A percentile compares a stretch with the other conserved stretches of the same genome.
These are phyloP conservation scores for Cocos nucifera DNA, from an alignment of 176 grass and related monocot species.

Conservation along the genomic window DNA sequence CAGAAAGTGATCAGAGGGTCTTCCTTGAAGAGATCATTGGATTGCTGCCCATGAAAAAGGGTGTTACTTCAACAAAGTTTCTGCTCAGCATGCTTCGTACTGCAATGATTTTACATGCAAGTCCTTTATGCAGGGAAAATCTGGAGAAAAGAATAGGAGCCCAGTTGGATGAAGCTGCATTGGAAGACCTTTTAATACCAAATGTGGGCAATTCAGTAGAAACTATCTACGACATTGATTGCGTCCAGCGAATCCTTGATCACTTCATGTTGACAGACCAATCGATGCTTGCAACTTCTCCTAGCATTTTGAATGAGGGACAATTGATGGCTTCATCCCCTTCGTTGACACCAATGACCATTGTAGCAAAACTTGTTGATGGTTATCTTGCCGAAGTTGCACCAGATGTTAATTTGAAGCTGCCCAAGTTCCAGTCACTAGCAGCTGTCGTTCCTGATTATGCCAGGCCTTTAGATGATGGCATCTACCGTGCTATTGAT, in stretches of 20 bases:
- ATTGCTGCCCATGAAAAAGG: conserved; percentile 68
- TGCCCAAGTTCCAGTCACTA: conserved; percentile 70
- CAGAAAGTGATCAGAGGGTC: conserved; percentile 56
- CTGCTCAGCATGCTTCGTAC: conserved; percentile 73
- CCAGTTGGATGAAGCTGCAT: conserved; percentile 64
- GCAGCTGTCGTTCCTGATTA: conserved; percentile 57
- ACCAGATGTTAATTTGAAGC: conserved; percentile 65
- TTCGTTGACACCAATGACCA: conserved; percentile 33
- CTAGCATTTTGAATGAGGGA: conserved; percentile 29
- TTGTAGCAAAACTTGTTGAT: conserved; percentile 78
- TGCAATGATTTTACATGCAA: conserved; percentile 65
- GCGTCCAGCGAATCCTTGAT: conserved; percentile 74
- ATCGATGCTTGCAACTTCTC: conserved; percentile 32
- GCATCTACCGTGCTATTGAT: conserved; percentile 65
- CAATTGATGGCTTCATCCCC: conserved; percentile 24
- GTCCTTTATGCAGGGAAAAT: conserved; percentile 52
- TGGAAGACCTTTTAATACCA: conserved; percentile 76
- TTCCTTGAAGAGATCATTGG: conserved; percentile 90
- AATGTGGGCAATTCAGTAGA: conserved; percentile 60
- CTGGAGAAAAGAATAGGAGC: conserved; percentile 69
- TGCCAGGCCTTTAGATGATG: conserved; percentile 52
- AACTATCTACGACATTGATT: conserved; percentile 75
- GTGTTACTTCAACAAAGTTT: conserved; percentile 59
- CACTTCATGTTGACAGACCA: conserved; percentile 68
- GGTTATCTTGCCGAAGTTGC: conserved; percentile 68